Conservation (phyloP, 2,329 filamentous ascomycete species). For the Fusarium mexicanum region DNA sequence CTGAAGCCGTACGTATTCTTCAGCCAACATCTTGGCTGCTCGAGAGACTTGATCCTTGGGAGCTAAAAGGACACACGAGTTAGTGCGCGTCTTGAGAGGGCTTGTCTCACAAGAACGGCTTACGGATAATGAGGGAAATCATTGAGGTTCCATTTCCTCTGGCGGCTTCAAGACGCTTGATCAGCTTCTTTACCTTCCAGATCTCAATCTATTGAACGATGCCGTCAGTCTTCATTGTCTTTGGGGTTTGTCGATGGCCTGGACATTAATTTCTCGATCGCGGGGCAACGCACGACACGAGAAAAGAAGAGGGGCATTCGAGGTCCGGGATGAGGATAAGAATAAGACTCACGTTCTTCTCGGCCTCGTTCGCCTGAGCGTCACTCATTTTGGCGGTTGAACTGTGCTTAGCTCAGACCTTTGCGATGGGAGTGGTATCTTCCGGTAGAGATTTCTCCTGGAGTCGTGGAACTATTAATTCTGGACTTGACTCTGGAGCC, state of each 20-base stretch:
- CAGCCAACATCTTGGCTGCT: slow-evolving; percentile 99
- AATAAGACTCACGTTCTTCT: slow-evolving; percentile 82
- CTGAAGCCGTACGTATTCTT: slow-evolving; percentile 85
- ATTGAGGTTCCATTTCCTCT: slow-evolving; percentile 99
- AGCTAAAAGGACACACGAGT: slow-evolving; percentile 61
- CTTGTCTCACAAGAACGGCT: slow-evolving; percentile 48
- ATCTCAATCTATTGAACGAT: slow-evolving; percentile 68
- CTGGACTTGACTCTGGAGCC: slow-evolving; percentile 36
- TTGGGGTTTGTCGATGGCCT: not conserved
- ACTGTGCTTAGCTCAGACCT: slow-evolving; percentile 31
- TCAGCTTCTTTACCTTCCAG: slow-evolving; percentile 99
- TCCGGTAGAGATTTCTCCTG: slow-evolving; percentile 21
- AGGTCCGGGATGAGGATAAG: not conserved
- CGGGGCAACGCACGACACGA: slow-evolving; percentile 44
- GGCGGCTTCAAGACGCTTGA: slow-evolving; percentile 97
- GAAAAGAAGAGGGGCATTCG: slow-evolving; percentile 33
- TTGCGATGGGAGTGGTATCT: slow-evolving; percentile 35
- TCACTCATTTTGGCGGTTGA: slow-evolving; percentile 78
- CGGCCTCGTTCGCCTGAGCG: slow-evolving; percentile 87
- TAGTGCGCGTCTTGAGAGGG: slow-evolving; percentile 39
- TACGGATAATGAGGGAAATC: slow-evolving; percentile 99
- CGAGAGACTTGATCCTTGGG: slow-evolving; percentile 98
- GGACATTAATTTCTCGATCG: slow-evolving; percentile 34
- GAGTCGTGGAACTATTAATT: slow-evolving; percentile 34
- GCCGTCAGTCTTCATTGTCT: slow-evolving; percentile 32